Percentiles rank a stretch among this genome's conserved stretches.
Evolutionary conservation across 495 filamentous ascomycete species (phyloP).

Genomic region (Penicillium samsonianum): DNA sequence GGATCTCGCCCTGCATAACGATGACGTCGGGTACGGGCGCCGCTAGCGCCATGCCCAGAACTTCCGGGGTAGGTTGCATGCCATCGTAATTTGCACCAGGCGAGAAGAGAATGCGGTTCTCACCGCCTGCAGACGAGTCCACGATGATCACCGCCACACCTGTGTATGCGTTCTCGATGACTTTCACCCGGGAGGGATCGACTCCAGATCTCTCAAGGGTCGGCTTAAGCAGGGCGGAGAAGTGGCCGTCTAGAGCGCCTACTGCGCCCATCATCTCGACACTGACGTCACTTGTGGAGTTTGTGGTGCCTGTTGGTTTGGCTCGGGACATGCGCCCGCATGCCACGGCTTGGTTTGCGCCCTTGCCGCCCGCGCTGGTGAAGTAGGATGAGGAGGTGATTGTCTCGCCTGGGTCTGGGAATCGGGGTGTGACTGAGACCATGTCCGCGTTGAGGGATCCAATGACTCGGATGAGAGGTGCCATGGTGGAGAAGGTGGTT

Average conservation of each 20-base stretch:
- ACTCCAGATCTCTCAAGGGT: constrained; percentile 63
- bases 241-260: constrained; percentile 59
- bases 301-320: constrained; percentile 23
- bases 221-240: constrained; percentile 36
- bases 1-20: constrained; percentile 89
- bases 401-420: constrained; percentile 84
- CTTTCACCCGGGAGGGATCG: constrained; percentile 55
- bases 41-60: constrained; percentile 40
- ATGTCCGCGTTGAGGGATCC: constrained; percentile 95
- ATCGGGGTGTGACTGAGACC: constrained; percentile 78
- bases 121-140: constrained; percentile 72
- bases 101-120: constrained; percentile 84
- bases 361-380: constrained; percentile 87
- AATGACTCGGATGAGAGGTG: constrained; percentile 69
- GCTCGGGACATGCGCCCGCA: constrained; percentile 62
- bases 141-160: constrained; percentile 83
- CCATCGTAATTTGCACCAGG: constrained; percentile 75
- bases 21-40: constrained; percentile 61
- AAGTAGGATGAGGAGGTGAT: constrained; percentile 76
- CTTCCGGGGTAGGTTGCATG: constrained; percentile 42
- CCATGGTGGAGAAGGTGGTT: constrained; percentile 32
- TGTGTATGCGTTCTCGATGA: constrained; percentile 57
- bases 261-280: constrained; percentile 85
- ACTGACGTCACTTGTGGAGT: constrained; percentile 47
- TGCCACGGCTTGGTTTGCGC: constrained; percentile 93